Conservation (phyloP, 495 filamentous ascomycete genomes). For the Pseudomonodictys pantanalensis region DNA sequence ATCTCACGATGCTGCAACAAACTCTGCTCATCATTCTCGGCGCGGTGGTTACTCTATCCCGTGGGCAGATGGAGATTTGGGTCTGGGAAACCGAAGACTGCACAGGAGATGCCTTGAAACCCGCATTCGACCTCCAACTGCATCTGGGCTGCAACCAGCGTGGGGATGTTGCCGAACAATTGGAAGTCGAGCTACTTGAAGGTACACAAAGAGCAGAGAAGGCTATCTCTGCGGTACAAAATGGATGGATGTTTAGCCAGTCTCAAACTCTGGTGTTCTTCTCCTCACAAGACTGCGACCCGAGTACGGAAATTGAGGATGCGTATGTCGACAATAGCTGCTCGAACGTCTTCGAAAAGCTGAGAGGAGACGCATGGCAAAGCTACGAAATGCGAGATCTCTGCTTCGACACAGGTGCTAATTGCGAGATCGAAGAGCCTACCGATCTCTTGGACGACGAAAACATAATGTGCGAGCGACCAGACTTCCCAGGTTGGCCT, state of each 20-base stretch:
- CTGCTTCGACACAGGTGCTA: no score
- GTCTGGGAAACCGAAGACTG: slow-evolving; percentile 9
- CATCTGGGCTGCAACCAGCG: slow-evolving; percentile 11
- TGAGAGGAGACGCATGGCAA: slow-evolving; percentile 11
- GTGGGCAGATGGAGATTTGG: neutral
- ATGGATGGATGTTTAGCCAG: slow-evolving; percentile 3
- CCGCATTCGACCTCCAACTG: slow-evolving; percentile 1
- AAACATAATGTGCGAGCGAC: neutral
- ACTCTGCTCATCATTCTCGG: no score
- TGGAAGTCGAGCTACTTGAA: slow-evolving; percentile 5
- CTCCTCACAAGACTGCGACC: slow-evolving; percentile 10
- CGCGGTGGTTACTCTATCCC: no score
- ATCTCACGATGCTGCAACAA: no score
- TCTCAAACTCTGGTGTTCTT: slow-evolving; percentile 18
- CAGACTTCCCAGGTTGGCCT: neutral
- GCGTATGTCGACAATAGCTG: slow-evolving; percentile 12
- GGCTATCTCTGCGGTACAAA: slow-evolving; percentile 1
- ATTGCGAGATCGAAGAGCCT: no score
- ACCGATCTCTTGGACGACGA: no score
- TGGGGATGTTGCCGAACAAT: slow-evolving; percentile 7
- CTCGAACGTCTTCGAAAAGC: slow-evolving; percentile 5
- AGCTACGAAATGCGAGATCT: slow-evolving; percentile 18
- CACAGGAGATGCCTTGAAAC: neutral
- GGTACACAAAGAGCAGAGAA: neutral
- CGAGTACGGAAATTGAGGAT: slow-evolving; percentile 8